Conservation (phyloP, 2,329 filamentous ascomycete species). For the Tetracladium maxilliforme region DNA sequence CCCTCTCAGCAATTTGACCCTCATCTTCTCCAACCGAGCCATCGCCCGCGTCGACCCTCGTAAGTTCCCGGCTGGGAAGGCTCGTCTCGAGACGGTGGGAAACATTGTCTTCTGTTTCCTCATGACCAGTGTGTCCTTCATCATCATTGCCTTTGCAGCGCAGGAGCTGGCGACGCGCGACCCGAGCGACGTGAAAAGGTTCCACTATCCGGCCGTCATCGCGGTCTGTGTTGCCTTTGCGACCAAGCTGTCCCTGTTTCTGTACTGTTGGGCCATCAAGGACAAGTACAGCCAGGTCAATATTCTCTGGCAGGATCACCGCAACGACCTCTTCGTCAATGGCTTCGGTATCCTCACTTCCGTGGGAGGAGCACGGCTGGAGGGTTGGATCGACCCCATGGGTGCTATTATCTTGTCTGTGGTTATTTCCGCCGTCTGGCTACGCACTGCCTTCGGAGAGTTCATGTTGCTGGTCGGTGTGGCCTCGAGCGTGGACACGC, state of each 20-base stretch:
- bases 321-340: constrained; percentile 95
- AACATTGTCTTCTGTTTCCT: constrained; percentile 96
- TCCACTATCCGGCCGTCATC: constrained; percentile 72
- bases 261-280: constrained; percentile 85
- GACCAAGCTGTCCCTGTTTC: constrained; percentile 71
- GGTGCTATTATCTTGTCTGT: constrained; percentile 75
- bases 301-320: constrained; percentile 92
- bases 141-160: constrained; percentile 80
- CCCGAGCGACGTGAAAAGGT: constrained; percentile 46
- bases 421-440: constrained; percentile 69
- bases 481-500: constrained; percentile 67
- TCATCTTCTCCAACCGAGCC: constrained; percentile 77
- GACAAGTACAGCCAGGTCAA: constrained; percentile 84
- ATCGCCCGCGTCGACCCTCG: constrained; percentile 75
- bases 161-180: constrained; percentile 46
- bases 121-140: constrained; percentile 83
- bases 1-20: constrained; percentile 72
- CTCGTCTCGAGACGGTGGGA: constrained; percentile 84
- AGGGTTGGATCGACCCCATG: constrained; percentile 91
- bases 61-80: constrained; percentile 83
- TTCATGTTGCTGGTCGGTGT: constrained; percentile 87
- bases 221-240: constrained; percentile 72
- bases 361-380: constrained; percentile 75
- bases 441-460: constrained; percentile 72
- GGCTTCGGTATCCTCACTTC: constrained; percentile 84